These are phyloP conservation scores for Ceratobasidium theobromae DNA, from an alignment of 1,284 basidiomycete species.

Conservation along the genomic window DNA sequence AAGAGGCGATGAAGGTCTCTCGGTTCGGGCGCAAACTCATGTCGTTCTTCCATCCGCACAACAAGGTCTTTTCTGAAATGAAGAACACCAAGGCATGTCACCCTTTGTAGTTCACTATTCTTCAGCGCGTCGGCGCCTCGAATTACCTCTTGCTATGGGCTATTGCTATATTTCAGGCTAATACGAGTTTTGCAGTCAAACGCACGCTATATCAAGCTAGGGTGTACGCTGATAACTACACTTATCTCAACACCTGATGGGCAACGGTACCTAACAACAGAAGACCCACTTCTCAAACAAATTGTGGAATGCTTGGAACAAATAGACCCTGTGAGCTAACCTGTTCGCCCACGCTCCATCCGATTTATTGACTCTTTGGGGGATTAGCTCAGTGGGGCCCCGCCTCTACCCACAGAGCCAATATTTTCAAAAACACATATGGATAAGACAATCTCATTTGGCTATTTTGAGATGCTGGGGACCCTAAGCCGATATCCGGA, in stretches of 20 bases:
- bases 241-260: slow-evolving; percentile 85
- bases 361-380: slow-evolving; percentile 45
- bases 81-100: slow-evolving; percentile 64
- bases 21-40: slow-evolving; percentile 86
- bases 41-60: slow-evolving; percentile 91
- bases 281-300: slow-evolving; percentile 86
- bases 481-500: slow-evolving; percentile 83
- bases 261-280: slow-evolving; percentile 70
- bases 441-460: slow-evolving; percentile 80
- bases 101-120: background rate
- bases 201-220: slow-evolving; percentile 80
- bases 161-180: too few relatives aligned
- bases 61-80: slow-evolving; percentile 81
- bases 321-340: slow-evolving; percentile 75
- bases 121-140: background rate
- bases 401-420: slow-evolving; percentile 52
- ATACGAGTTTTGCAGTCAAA: slow-evolving; percentile 55
- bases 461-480: slow-evolving; percentile 96
- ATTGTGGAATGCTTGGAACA: slow-evolving; percentile 88
- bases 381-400: slow-evolving; percentile 14
- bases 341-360: background rate
- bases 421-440: slow-evolving; percentile 86
- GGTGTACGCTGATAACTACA: slow-evolving; percentile 79
- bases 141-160: background rate
- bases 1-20: slow-evolving; percentile 90